Base-by-base conservation (phyloP, 2,329 filamentous ascomycete genomes). In the Fusarium austroafricanum region DNA sequence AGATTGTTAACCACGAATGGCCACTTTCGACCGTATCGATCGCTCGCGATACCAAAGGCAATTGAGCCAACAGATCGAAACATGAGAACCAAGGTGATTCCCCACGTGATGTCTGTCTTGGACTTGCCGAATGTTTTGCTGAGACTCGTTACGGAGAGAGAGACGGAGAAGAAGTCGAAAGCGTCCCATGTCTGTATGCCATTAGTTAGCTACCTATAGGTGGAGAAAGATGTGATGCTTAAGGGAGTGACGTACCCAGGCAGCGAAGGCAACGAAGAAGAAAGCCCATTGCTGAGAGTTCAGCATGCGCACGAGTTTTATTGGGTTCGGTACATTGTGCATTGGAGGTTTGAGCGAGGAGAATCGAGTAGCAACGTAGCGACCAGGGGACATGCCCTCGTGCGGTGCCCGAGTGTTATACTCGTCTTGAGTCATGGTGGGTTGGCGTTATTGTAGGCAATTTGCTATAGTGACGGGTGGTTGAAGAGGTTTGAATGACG, bases 1-100 rank as follows among this genome's bases (percentile, higher is more conserved):
- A 92, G 62, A 78, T 93, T 92, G 79, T 94, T 94, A 61, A 91
- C 74, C 15, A 94, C 84, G 80, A 94, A 93, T 2, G 91, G 91
- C 89, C 91, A 92, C 74, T 87, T 88, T 46, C 86, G 79, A 6
- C 86, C 86, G 66, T 86, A 89, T 35, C 84, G 81, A 76, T 89
- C 86, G 20, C 83, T 79, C 0, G 83, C 83, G 26, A 87, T 80
- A 64, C 86, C 86, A 54, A 88, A 88, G 11, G 82, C 20, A 42
- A 87, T 77, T 6, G 85, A 83, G 1, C 86, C 86, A 12, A 87
- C 78, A 7, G 85, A 85, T 55, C 87, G 83, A 65, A 89, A 83
- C 85, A 89, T 88, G 51, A 89, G 80, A 2, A 88, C 86, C 8
- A 89, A 79, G 0, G 87, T 89, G 70, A 90, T 89, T 28, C 87